Base-by-base conservation (phyloP, 129 eudicot genomes). In the Solidago caesia region DNA sequence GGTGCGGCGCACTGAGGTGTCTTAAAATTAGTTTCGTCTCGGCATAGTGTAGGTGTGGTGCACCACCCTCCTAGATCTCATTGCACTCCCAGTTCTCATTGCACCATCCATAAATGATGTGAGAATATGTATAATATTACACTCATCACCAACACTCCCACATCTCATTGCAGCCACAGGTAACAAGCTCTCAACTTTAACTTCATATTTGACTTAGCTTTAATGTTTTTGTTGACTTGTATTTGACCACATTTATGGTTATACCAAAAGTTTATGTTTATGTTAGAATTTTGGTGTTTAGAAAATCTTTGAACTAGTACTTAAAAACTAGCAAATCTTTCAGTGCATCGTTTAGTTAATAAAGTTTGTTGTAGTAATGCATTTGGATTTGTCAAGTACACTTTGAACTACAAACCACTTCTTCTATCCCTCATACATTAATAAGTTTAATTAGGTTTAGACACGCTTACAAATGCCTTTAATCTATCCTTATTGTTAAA, bases 121-220 rank as follows among this genome's bases (percentile, higher is more conserved):
- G 21, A 0, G 21, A 21, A 21, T 21, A 21, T 21, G 21, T 21
- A 21, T 21, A 21, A 21, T 21, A 21, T 21, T 21, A 21, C 21
- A 21, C 21, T 21, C 21, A 21, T 21, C 21, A 21, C 21, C 16
- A 70, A 67, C 63, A 90, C 89, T 58, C 89, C 87, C 0, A 74
- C 81, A 77, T 85, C 89, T 77, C 68, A 82, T 13, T 78, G 77
- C 77, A 86, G 72, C 59, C 82, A 77, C 8, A 53, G 86, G 97
- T 92, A 85, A 33, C 2, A 33, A 68, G 91, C 46, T 8, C 39
- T 76, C 44, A 15, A 56, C 6, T 53, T 42, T 51, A 4, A 68
- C 1, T 46, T 61, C 14, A 12, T 12, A n/a, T 67, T 21, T 56
- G 33, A 72, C 47, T 27, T 6, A 6, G 44, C 6, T 52, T 68